Evolutionary conservation across 768 basidiomycete genomes (phyloP), one percentile per base, ranked within the genome.

Genomic region (Rhizopogon vinicolor): DNA sequence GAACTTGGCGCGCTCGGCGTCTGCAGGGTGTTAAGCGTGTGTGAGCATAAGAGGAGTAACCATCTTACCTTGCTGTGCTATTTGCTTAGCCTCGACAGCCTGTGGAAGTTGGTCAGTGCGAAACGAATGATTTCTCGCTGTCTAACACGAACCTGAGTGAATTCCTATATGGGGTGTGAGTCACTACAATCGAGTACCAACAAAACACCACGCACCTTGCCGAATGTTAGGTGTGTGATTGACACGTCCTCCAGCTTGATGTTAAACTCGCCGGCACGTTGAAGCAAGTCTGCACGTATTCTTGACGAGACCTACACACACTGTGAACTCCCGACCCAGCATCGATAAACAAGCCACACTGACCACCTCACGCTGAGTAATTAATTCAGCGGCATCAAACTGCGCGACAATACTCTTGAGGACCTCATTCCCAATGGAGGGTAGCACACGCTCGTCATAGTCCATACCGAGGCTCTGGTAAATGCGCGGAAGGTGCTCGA

Each of bases 11-110:
- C 97, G 86, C 75, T 99, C 97, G 59, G 97, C 97, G 74, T 98
- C 96, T 94, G 62, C 29, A 40, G 12, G 14, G 39, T 5, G 59
- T 69, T 45, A 68, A 66, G 45, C n/a, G 14, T 46, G 53, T 48
- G 14, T 7, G 8, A 22, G 35, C 16, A 25, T 14, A 5, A 37
- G 6, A 9, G 5, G 4, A 37, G 5, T 14, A 9, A 19, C 6
- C n/a, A 4, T 59, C 75, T 46, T 62, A 92, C 91, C 91, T 82
- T 99, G 97, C 71, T 99, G 97, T 9, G 97, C 97, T 69, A 99
- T 98, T 72, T 98, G 97, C 72, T 99, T 99, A 41, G 96, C 96
- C 74, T 99, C 97, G 8, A 99, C 97, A n/a, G 97, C 97, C 86
- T 79, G 45, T 35, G 51, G 28, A 54, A 45, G 31, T 12, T 48